Evolutionary conservation across 495 filamentous ascomycete species (phyloP).

Genomic region (Niebla homalea): DNA sequence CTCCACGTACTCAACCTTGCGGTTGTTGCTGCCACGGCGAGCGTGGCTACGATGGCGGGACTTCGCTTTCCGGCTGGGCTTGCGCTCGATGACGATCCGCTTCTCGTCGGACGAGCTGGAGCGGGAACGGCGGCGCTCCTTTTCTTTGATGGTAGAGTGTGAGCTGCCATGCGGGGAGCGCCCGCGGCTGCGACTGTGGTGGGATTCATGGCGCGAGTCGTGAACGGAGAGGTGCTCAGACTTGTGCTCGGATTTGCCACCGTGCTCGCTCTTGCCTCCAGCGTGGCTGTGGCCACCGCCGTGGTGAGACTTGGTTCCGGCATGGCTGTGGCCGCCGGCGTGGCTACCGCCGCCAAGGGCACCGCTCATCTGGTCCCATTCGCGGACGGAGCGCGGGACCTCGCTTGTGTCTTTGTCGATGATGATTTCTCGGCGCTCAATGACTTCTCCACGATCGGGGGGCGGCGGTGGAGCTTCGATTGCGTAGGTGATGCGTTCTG

Average conservation of each 20-base stretch:
- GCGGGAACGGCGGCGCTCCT: not conserved
- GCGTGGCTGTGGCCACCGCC: constrained; percentile 5
- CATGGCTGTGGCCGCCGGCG: constrained; percentile 3
- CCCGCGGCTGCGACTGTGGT: constrained; percentile 6
- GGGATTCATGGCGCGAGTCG: not conserved
- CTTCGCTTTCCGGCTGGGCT: constrained; percentile 6
- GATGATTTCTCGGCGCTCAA: constrained; percentile 23
- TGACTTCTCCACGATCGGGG: constrained; percentile 20
- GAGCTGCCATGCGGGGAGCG: constrained; percentile 5
- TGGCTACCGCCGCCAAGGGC: constrained; percentile 4
- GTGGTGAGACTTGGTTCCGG: constrained; percentile 5
- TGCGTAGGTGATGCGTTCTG: constrained; percentile 24
- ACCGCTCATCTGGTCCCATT: constrained; percentile 19
- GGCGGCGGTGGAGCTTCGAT: constrained; percentile 26
- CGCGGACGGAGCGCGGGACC: constrained; percentile 18
- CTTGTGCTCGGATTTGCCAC: constrained; percentile 5
- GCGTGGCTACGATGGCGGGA: constrained; percentile 24
- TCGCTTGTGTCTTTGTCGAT: constrained; percentile 11
- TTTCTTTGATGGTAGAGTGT: constrained; percentile 1
- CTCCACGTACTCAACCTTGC: constrained; percentile 21
- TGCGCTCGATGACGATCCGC: constrained; percentile 7
- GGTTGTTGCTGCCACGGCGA: constrained; percentile 15
- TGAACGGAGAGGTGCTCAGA: constrained; percentile 1
- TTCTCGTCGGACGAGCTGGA: constrained; percentile 5
- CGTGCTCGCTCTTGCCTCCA: constrained; percentile 6